phyloP scores from a whole-genome alignment of 495 filamentous ascomycete species.

The Margaritispora aquatica region DNA sequence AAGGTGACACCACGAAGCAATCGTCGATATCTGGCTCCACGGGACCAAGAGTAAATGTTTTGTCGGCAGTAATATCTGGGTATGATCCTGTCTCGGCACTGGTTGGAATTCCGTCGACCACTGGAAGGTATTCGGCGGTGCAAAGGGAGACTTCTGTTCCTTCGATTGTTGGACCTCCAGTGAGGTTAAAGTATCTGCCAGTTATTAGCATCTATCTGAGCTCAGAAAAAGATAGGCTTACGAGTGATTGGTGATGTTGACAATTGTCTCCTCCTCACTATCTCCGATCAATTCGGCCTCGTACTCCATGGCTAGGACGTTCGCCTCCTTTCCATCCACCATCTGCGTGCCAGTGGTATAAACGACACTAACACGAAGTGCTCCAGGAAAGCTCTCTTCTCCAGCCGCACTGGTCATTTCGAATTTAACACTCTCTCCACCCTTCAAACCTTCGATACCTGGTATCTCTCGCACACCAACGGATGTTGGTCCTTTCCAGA shows the following conservation, averaged over 20 bases:
- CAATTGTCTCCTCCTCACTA: constrained; percentile 74
- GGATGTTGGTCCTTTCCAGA: constrained; percentile 69
- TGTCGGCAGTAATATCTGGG: constrained; percentile 53
- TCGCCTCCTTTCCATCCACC: constrained; percentile 50
- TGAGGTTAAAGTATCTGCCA: constrained; percentile 85
- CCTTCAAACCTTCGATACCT: constrained; percentile 47
- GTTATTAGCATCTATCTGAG: background rate
- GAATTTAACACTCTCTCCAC: constrained; percentile 72
- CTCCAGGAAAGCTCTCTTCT: constrained; percentile 84
- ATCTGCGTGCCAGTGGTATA: constrained; percentile 68
- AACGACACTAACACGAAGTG: constrained; percentile 68
- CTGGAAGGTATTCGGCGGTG: constrained; percentile 67
- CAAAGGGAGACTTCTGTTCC: constrained; percentile 68
- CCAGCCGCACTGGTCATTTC: constrained; percentile 64
- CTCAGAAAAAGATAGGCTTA: constrained; percentile 31
- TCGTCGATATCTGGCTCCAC: constrained; percentile 75
- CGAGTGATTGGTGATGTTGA: constrained; percentile 95
- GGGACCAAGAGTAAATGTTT: constrained; percentile 61
- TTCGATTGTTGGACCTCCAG: constrained; percentile 57
- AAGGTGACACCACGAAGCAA: constrained; percentile 73
- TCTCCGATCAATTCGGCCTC: constrained; percentile 75
- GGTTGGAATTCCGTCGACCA: constrained; percentile 68
- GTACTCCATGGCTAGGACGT: constrained; percentile 76
- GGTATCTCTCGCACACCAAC: constrained; percentile 42
- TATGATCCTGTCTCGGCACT: constrained; percentile 45